A percentile compares a stretch with the other conserved stretches of the same genome.
These are phyloP conservation scores for Pseudogymnoascus sp. DNA, from an alignment of 2,329 filamentous ascomycete genomes.

Conservation along the genomic window DNA sequence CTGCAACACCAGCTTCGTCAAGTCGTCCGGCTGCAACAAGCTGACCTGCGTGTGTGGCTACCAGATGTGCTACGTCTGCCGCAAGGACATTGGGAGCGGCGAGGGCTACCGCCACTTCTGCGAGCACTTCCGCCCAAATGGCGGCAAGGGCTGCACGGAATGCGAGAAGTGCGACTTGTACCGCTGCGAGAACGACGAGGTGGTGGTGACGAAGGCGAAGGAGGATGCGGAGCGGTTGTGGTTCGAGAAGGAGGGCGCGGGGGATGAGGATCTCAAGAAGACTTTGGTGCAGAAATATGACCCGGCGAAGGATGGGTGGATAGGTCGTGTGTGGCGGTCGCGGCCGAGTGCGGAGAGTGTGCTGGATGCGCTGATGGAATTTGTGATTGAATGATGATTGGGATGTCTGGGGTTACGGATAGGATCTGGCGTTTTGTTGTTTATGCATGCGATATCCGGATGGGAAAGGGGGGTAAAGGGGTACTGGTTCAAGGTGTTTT, in stretches of 20 bases:
- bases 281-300: constrained; percentile 44
- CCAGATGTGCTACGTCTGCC: constrained; percentile 96
- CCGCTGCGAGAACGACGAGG: constrained; percentile 64
- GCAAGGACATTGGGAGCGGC: constrained; percentile 55
- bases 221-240: constrained; percentile 65
- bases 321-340: constrained; percentile 20
- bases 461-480: not conserved
- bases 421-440: constrained; percentile 7
- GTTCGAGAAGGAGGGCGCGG: constrained; percentile 55
- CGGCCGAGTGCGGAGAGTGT: constrained; percentile 25
- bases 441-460: constrained; percentile 10
- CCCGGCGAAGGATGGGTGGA: constrained; percentile 20
- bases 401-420: not conserved
- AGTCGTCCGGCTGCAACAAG: constrained; percentile 92
- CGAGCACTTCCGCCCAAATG: constrained; percentile 82
- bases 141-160: constrained; percentile 65
- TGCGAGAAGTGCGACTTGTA: constrained; percentile 75
- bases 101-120: constrained; percentile 93
- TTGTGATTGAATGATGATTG: constrained; percentile 25
- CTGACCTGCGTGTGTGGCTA: constrained; percentile 93
- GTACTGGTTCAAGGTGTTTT: not conserved
- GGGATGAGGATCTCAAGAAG: constrained; percentile 49
- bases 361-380: constrained; percentile 28
- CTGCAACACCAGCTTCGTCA: constrained; percentile 88
- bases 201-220: constrained; percentile 59